Evolutionary conservation across 148 eudicot species (phyloP), one percentile per base, ranked within the genome.

Genomic region (Chenopodium album): DNA sequence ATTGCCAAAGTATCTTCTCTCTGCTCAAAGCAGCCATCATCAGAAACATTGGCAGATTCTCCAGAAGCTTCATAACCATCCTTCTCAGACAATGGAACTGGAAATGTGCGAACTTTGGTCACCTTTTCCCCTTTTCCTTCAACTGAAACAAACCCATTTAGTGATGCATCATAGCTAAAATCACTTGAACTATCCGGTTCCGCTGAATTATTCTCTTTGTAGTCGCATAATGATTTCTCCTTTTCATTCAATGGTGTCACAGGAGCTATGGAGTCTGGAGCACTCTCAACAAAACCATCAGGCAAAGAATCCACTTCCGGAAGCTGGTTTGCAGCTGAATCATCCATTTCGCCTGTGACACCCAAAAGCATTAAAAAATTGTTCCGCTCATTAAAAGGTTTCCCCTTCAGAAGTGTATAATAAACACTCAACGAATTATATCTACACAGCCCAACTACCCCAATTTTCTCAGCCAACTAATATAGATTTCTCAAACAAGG

Each of bases 251-350:
- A 79, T 41, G 86, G 89, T 52, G 88, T 87, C 63, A 80, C 64
- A 50, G 92, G 86, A 66, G 88, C 87, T 82, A 86, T 62, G 31
- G 81, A 81, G 4, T 89, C 94, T 29, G 80, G 79, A 22, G 89
- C 75, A 81, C 94, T 89, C 76, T 91, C 92, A 14, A 94, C 94
- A 80, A 94, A 94, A 14, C 97, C 97, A 81, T 94, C 98, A 28
- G 98, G 98, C 89, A 94, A 87, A 41, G 97, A 87, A 84, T 88
- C 92, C 20, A 88, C 95, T 78, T 93, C 97, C 0, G 98, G 97
- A 68, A 93, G 98, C 84, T 82, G 89, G 82, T 87, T 88, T 56
- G 78, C 91, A 12, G 80, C 90, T 59, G 87, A 76, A 56, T 86
- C 85, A 77, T 89, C 93, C 94, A 92, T 94, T 81, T 82, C 76